phyloP scores from a whole-genome alignment of 1,139 yeast genomes.

The Lodderomyces theae region DNA sequence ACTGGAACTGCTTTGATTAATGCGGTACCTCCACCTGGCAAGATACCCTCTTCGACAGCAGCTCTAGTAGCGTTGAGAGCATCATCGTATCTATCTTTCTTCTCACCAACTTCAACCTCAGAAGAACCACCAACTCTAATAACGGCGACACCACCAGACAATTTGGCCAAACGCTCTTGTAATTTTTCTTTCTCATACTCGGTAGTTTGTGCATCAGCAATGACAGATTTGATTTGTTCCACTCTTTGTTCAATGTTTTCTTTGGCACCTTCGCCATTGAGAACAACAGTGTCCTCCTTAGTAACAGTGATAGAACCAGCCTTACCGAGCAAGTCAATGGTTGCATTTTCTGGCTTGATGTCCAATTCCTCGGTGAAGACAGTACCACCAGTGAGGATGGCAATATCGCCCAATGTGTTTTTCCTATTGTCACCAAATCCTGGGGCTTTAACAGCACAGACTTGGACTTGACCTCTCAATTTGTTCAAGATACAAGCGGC shows the following conservation, averaged over 20 bases:
- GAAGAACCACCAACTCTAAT: conserved; percentile 97
- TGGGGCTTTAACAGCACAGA: conserved; percentile 98
- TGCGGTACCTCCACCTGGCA: conserved; percentile 99
- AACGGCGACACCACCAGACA: conserved; percentile 99
- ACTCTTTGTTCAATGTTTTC: conserved; percentile 86
- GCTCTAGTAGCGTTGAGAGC: conserved; percentile 99
- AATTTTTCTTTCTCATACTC: conserved; percentile 97
- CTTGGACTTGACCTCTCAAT: conserved; percentile 98
- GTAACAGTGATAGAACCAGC: conserved; percentile 93
- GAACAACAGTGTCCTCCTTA: conserved; percentile 93
- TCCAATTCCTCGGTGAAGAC: conserved; percentile 98
- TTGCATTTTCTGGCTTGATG: conserved; percentile 94
- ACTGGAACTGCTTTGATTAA: conserved; percentile 88
- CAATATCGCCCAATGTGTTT: conserved; percentile 96
- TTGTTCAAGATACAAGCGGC: conserved; percentile 99
- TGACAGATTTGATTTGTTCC: conserved; percentile 89
- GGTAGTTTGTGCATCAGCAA: conserved; percentile 69
- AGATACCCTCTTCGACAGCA: conserved; percentile 98
- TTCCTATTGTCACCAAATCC: conserved; percentile 99
- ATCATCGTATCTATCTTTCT: conserved; percentile 99
- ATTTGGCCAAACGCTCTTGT: conserved; percentile 97
- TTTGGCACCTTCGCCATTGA: conserved; percentile 95
- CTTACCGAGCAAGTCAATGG: conserved; percentile 87
- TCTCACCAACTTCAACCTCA: conserved; percentile 98
- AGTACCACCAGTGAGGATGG: conserved; percentile 95